Conservation (phyloP, 345 rosid species). For the Euphorbia pulcherrima region DNA sequence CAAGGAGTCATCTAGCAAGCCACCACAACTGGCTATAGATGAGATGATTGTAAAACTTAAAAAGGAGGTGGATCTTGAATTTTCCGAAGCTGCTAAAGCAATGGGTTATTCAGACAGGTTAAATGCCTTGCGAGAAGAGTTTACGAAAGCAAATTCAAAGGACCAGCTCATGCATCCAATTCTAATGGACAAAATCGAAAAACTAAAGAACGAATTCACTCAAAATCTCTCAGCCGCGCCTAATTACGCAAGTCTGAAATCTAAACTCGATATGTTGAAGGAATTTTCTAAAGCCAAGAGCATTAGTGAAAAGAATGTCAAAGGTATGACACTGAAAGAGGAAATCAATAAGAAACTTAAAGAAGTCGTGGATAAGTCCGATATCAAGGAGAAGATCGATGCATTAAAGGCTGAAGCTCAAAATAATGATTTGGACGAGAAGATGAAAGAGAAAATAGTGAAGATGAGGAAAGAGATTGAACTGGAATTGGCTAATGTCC, state of each 20-base stretch:
- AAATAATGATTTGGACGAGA: conserved; percentile 49
- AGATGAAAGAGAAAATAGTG: conserved; percentile 47
- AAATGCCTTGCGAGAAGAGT: conserved; percentile 42
- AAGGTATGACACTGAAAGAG: conserved; percentile 33
- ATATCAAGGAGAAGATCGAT: conserved; percentile 62
- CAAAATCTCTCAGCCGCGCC: conserved; percentile 50
- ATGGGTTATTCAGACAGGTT: conserved; percentile 56
- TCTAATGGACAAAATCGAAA: conserved; percentile 51
- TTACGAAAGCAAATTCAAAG: conserved; percentile 44
- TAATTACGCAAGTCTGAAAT: conserved; percentile 53
- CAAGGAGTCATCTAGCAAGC: conserved; percentile 53
- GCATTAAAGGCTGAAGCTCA: conserved; percentile 50
- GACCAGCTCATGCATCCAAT: conserved; percentile 57
- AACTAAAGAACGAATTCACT: conserved; percentile 60
- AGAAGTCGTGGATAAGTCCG: conserved; percentile 51
- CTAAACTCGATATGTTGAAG: conserved; percentile 67
- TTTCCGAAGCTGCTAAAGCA: conserved; percentile 54
- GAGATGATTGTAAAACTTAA: conserved; percentile 65
- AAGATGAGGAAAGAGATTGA: conserved; percentile 47
- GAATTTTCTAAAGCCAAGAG: conserved; percentile 60
- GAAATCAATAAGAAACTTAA: conserved; percentile 57
- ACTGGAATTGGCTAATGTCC: conserved; percentile 44
- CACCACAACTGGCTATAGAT: conserved; percentile 45
- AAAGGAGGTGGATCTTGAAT: conserved; percentile 73
- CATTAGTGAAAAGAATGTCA: conserved; percentile 32